Percentiles rank a stretch among this genome's conserved stretches.
phyloP scores from a whole-genome alignment of 2,329 filamentous ascomycete species.

The Aphanocladium album region DNA sequence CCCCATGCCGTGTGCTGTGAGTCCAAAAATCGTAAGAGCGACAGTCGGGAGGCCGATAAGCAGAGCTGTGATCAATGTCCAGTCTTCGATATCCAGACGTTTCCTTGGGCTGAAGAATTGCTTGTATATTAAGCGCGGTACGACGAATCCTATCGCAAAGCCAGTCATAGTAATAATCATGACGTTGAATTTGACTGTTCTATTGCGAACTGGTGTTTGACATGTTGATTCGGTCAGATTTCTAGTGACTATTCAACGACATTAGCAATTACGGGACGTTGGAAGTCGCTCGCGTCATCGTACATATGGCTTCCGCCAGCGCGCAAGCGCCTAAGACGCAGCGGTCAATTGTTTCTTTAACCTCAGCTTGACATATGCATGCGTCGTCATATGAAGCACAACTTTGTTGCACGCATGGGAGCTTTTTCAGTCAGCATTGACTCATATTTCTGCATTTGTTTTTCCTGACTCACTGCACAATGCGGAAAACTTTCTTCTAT shows the following conservation, averaged over 20 bases:
- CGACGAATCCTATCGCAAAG: constrained; percentile 25
- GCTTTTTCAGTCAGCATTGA: background rate
- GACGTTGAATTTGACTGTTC: background rate
- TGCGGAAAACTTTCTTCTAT: background rate
- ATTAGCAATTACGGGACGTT: background rate
- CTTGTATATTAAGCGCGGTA: constrained; percentile 32
- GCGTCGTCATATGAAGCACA: background rate
- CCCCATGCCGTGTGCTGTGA: constrained; percentile 34
- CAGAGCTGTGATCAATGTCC: constrained; percentile 25
- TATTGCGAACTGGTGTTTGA: constrained; percentile 2
- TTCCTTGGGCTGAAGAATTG: constrained; percentile 29
- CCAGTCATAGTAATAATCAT: constrained; percentile 2
- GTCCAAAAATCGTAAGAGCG: constrained; percentile 25
- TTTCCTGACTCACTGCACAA: background rate
- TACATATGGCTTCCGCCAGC: constrained; percentile 6
- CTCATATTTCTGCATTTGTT: background rate
- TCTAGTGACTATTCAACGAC: background rate
- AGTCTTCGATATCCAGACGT: constrained; percentile 32
- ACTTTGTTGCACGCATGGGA: background rate
- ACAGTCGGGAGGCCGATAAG: constrained; percentile 25
- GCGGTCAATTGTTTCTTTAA: background rate
- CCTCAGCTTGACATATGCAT: background rate
- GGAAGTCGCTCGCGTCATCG: background rate
- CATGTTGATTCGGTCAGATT: constrained; percentile 5
- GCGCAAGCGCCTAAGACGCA: background rate